These are phyloP conservation scores for Hypoxylon sp. DNA, from an alignment of 2,329 filamentous ascomycete genomes.

Conservation along the genomic window DNA sequence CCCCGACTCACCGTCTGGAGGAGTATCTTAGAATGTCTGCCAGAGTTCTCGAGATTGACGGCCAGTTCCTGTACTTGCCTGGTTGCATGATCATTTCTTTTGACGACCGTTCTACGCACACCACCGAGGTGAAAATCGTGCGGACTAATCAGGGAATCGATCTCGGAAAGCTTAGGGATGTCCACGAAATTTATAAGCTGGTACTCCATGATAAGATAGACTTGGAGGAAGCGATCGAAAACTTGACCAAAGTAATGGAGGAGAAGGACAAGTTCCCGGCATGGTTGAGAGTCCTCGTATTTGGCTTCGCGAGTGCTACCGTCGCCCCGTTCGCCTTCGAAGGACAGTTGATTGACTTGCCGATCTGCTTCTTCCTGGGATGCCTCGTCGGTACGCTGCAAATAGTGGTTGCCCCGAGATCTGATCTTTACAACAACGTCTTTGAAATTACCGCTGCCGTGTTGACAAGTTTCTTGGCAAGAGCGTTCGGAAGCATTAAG, in stretches of 20 bases:
- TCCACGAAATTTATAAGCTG: slow-evolving; percentile 81
- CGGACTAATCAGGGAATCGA: slow-evolving; percentile 74
- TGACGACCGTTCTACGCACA: slow-evolving; percentile 73
- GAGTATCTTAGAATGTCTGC: slow-evolving; percentile 93
- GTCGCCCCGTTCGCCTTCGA: slow-evolving; percentile 45
- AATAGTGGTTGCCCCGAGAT: slow-evolving; percentile 76
- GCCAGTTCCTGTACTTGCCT: slow-evolving; percentile 88
- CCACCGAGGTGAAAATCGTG: slow-evolving; percentile 72
- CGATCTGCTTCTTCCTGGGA: slow-evolving; percentile 45
- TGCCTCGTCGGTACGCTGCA: slow-evolving; percentile 61
- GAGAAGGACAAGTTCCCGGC: slow-evolving; percentile 42
- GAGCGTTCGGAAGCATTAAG: slow-evolving; percentile 73
- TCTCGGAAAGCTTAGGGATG: slow-evolving; percentile 76
- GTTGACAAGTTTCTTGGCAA: slow-evolving; percentile 72
- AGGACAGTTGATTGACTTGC: slow-evolving; percentile 43
- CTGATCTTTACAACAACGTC: slow-evolving; percentile 70
- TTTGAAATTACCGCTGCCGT: slow-evolving; percentile 66
- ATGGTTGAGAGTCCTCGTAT: slow-evolving; percentile 44
- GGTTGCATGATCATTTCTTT: slow-evolving; percentile 96
- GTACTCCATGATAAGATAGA: slow-evolving; percentile 74
- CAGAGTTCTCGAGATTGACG: slow-evolving; percentile 86
- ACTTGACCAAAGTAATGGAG: slow-evolving; percentile 39
- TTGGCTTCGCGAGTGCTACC: slow-evolving; percentile 43
- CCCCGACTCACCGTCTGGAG: slow-evolving; percentile 89
- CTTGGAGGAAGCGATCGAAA: slow-evolving; percentile 43